Conservation (phyloP, 1,139 yeast species). For the Hanseniaspora uvarum region DNA sequence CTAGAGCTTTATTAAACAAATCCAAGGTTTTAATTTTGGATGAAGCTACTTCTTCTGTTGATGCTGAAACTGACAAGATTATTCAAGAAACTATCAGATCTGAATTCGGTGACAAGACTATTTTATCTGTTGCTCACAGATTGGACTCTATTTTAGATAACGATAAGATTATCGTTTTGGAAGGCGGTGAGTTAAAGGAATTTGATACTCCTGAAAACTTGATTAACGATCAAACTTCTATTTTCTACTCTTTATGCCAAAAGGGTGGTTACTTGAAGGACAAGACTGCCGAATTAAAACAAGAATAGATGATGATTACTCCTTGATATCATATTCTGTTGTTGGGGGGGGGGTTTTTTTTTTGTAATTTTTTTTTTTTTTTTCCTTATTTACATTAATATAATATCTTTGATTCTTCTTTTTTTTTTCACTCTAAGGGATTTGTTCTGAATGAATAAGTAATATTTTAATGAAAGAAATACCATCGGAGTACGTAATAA, state of each 20-base stretch:
- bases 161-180: constrained; percentile 61
- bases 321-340: too few species aligned
- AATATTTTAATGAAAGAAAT: too few species aligned
- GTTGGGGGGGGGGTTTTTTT: too few species aligned
- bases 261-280: constrained; percentile 35
- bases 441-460: too few species aligned
- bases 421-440: too few species aligned
- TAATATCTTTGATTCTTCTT: too few species aligned
- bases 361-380: background rate
- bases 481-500: too few species aligned
- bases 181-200: constrained; percentile 56
- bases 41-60: constrained; percentile 83
- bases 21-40: constrained; percentile 60
- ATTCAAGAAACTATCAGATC: constrained; percentile 63
- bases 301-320: background rate
- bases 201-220: constrained; percentile 54
- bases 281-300: background rate
- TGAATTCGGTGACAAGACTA: constrained; percentile 56
- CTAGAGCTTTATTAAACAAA: constrained; percentile 56
- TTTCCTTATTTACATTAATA: too few species aligned
- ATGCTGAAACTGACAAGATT: constrained; percentile 63
- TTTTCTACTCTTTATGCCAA: constrained; percentile 43
- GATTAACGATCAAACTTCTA: constrained; percentile 36
- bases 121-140: constrained; percentile 73
- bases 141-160: constrained; percentile 73